These are phyloP conservation scores for Stropharia rugosoannulata DNA, from an alignment of 768 basidiomycete species.

Conservation along the genomic window DNA sequence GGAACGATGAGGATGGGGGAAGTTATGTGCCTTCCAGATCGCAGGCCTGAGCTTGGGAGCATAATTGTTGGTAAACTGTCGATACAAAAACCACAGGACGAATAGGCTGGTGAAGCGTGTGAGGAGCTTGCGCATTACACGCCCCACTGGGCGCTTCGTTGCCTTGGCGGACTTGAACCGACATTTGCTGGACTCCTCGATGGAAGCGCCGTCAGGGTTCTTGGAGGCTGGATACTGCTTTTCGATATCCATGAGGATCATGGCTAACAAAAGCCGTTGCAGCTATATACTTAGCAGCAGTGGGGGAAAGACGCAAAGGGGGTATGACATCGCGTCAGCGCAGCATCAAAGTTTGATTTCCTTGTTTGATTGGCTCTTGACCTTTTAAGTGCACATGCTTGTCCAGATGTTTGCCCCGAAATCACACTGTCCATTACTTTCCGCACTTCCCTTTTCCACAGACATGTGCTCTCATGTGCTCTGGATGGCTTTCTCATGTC, in stretches of 20 bases:
- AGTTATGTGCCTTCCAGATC: slow-evolving; percentile 5
- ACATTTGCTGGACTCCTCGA: neutral
- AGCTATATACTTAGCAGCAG: neutral
- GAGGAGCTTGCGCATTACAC: neutral
- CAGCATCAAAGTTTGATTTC: neutral
- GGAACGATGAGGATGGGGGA: slow-evolving; percentile 15
- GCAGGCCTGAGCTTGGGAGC: neutral
- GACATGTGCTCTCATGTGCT: too few species aligned
- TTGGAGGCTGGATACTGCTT: slow-evolving; percentile 16
- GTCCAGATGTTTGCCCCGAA: too few species aligned
- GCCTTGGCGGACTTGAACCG: neutral
- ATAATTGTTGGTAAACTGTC: neutral
- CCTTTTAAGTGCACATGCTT: too few species aligned
- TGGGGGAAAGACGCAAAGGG: slow-evolving; percentile 3
- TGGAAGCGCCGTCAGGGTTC: slow-evolving; percentile 1
- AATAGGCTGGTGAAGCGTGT: slow-evolving; percentile 2
- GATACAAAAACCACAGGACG: slow-evolving; percentile 5
- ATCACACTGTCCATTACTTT: too few species aligned
- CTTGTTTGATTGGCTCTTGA: too few species aligned
- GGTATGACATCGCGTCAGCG: slow-evolving; percentile 2
- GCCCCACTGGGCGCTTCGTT: slow-evolving; percentile 1
- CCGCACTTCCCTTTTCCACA: too few species aligned
- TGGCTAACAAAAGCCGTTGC: slow-evolving; percentile 4
- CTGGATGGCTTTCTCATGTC: too few species aligned
- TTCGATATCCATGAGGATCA: slow-evolving; percentile 25